Conservation (phyloP, 2,329 filamentous ascomycete species). For the Tolypocladium pustulatum region DNA sequence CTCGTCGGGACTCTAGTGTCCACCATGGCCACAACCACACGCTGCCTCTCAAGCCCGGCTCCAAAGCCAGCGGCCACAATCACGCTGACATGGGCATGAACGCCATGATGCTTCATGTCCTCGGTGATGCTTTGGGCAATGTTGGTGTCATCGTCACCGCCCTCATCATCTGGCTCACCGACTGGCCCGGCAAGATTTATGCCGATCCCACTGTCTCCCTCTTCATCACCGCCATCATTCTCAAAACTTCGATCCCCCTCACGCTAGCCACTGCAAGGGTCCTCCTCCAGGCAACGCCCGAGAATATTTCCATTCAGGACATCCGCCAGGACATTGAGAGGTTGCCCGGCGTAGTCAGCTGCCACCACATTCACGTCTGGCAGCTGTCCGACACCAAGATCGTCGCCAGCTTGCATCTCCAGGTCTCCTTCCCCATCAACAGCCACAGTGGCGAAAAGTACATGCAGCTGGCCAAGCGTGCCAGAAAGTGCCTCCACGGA, state of each 20-base stretch:
- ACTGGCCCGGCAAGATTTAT: conserved; percentile 73
- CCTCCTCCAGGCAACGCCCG: conserved; percentile 84
- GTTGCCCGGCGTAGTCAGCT: conserved; percentile 77
- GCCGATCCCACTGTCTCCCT: conserved; percentile 88
- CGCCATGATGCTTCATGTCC: conserved; percentile 63
- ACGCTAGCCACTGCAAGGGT: conserved; percentile 77
- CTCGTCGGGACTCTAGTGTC: conserved; percentile 37
- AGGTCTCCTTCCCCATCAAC: conserved; percentile 82
- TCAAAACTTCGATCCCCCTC: conserved; percentile 65
- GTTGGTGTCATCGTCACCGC: conserved; percentile 77
- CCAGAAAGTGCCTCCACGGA: conserved; percentile 80
- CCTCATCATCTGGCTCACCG: conserved; percentile 82
- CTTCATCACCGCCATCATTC: conserved; percentile 76
- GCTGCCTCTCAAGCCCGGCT: conserved; percentile 52
- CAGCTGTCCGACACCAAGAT: conserved; percentile 92
- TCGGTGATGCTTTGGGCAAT: conserved; percentile 79
- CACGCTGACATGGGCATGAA: conserved; percentile 95
- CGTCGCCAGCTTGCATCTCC: conserved; percentile 86
- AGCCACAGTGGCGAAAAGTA: conserved; percentile 70
- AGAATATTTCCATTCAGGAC: conserved; percentile 77
- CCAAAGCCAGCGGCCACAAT: conserved; percentile 60
- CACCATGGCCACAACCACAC: conserved; percentile 75
- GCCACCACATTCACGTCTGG: conserved; percentile 96
- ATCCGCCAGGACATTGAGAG: conserved; percentile 85
- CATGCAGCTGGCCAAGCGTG: conserved; percentile 78